Evolutionary conservation across 441 rosid species (phyloP).

Genomic region (Populus hybrid): DNA sequence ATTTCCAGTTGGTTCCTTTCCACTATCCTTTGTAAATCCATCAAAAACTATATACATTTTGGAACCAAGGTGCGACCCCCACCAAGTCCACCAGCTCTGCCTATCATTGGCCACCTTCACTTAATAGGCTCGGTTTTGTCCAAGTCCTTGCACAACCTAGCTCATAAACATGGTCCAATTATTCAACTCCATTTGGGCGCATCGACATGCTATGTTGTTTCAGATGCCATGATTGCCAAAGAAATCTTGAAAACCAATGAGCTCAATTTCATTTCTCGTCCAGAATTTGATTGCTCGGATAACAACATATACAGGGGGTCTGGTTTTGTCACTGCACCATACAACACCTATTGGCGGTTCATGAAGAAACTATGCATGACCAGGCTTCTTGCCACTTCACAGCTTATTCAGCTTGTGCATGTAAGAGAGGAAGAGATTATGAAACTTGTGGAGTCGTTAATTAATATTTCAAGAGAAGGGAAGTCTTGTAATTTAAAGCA

Average conservation of each 20-base stretch:
- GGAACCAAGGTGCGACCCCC: background rate
- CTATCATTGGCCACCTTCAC: conserved; percentile 22
- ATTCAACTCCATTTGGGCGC: conserved; percentile 2
- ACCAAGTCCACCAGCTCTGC: conserved; percentile 10
- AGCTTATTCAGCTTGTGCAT: conserved; percentile 11
- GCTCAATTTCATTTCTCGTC: conserved; percentile 13
- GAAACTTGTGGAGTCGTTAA: background rate
- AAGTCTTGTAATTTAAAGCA: background rate
- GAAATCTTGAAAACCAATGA: conserved; percentile 17
- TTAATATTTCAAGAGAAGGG: background rate
- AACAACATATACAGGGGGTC: conserved; percentile 19
- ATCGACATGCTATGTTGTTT: background rate
- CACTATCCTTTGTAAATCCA: no score
- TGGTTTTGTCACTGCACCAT: conserved; percentile 8
- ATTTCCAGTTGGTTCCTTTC: no score
- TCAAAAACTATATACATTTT: no score
- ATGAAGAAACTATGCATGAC: conserved; percentile 20
- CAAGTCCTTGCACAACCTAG: conserved; percentile 14
- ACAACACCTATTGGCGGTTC: conserved; percentile 16
- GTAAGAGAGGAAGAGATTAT: conserved; percentile 2
- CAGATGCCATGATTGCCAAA: conserved; percentile 4
- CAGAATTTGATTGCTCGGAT: conserved; percentile 13
- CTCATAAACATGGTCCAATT: conserved; percentile 7
- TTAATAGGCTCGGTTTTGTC: conserved; percentile 11
- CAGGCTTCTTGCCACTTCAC: conserved; percentile 7